Base-by-base conservation (phyloP, 306 rosid genomes). In the Gleditsia sinensis region DNA sequence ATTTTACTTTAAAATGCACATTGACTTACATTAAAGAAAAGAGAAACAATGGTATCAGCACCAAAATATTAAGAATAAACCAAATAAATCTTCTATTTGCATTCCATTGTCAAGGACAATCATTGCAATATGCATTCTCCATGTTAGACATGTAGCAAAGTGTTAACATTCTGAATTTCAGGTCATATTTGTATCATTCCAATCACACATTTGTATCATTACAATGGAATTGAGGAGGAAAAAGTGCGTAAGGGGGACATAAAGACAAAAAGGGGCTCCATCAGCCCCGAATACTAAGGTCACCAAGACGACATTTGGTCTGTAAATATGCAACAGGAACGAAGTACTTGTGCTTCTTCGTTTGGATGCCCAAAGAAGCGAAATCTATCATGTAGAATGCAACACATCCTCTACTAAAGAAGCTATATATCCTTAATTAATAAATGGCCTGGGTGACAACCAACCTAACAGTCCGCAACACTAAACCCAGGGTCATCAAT, bases 401-500 rank as follows among this genome's bases (percentile, higher is more conserved):
- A 69, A 68, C 48, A 55, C 49, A 57, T 39, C 67, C 51, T 60
- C 67, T 5, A 28, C 40, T n/a, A 74, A 74, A 61, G 56, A 64
- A 46, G 19, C 55, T 53, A 56, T 45, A 77, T 74, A 76, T 85
- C 86, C 85, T 85, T 81, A 14, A 77, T 39, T 78, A 76, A 82
- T 84, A 92, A 88, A 88, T 86, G 91, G 86, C 85, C 83, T 66
- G 7, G 75, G 92, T 87, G 87, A 87, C 80, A 78, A 54, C 75
- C 75, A 77, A 75, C 67, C 74, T 74, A 62, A 46, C 40, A 73
- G 39, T 30, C 67, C 14, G 36, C 28, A 53, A 57, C 6, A 28
- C 66, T 23, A 62, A 77, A 75, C 79, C 74, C 83, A 69, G 40
- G 82, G 63, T 46, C 17, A 49, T 45, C 32, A 49, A 64, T 9